Percentiles rank a stretch among this genome's conserved stretches.
Conservation (phyloP, 176 grass and related monocot species). For the Microstegium vimineum region DNA sequence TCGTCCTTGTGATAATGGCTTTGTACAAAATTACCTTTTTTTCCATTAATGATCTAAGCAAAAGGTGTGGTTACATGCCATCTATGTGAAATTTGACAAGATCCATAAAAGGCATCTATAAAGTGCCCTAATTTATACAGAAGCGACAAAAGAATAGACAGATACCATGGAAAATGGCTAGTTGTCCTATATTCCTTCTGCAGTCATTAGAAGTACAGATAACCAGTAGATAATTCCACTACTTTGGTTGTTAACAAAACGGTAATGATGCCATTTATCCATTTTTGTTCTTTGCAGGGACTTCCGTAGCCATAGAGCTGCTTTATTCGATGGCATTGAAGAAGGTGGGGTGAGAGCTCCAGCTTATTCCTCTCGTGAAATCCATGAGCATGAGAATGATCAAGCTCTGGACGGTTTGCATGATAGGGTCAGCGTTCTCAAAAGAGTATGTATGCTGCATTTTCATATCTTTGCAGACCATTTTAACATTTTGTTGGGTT, state of each 20-base stretch:
- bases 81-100: neutral
- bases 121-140: neutral
- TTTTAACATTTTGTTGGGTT: neutral
- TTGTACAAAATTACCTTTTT: neutral
- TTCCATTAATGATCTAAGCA: neutral
- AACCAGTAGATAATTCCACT: neutral
- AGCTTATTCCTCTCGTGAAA: constrained; percentile 77
- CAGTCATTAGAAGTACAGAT: neutral
- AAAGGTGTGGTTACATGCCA: neutral
- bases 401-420: constrained; percentile 63
- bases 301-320: constrained; percentile 43
- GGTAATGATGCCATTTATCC: neutral
- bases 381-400: constrained; percentile 77
- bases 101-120: neutral
- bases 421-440: constrained; percentile 75
- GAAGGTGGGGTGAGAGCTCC: constrained; percentile 52
- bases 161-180: neutral
- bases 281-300: constrained; percentile 34
- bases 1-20: neutral
- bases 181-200: neutral
- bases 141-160: neutral
- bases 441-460: constrained; percentile 54
- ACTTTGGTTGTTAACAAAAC: neutral
- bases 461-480: neutral
- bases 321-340: constrained; percentile 82